Percentiles rank a stretch among this genome's conserved stretches.
Conservation (phyloP, 768 basidiomycete species). For the Auricularia auricula-judae region DNA sequence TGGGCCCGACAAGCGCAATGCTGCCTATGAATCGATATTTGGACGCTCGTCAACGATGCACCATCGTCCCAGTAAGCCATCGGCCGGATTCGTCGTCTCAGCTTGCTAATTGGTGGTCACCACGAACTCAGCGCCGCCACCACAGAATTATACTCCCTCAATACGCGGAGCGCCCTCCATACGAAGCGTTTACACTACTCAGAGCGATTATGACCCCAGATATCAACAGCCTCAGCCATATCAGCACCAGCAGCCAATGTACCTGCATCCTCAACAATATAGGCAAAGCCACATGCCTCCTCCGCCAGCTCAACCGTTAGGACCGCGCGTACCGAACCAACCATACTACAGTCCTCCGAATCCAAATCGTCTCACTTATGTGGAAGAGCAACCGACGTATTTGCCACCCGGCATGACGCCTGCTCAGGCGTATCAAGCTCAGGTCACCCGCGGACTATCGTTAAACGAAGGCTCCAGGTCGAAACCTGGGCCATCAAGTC, state of each 20-base stretch:
- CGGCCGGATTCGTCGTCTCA: constrained; percentile 4
- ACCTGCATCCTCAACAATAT: constrained; percentile 34
- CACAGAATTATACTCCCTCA: not conserved
- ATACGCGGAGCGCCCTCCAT: not conserved
- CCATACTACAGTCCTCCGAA: constrained; percentile 11
- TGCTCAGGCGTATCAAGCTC: constrained; percentile 73
- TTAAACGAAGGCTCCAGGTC: not conserved
- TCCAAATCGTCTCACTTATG: constrained; percentile 10
- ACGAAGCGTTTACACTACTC: not conserved
- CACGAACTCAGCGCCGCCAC: constrained; percentile 11
- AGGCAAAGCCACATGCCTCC: constrained; percentile 31
- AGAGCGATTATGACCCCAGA: constrained; percentile 13
- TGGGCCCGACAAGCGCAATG: constrained; percentile 48
- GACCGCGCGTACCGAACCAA: constrained; percentile 12
- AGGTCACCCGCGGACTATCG: constrained; percentile 26
- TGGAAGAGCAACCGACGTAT: constrained; percentile 24
- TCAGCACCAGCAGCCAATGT: constrained; percentile 29
- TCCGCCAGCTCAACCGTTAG: constrained; percentile 18
- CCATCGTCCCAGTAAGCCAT: constrained; percentile 28
- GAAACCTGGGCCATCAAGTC: not conserved
- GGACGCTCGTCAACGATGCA: constrained; percentile 56
- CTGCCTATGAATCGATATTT: constrained; percentile 83
- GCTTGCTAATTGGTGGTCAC: constrained; percentile 13
- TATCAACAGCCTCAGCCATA: constrained; percentile 14
- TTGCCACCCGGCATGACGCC: constrained; percentile 50